Evolutionary conservation across 2,329 filamentous ascomycete genomes (phyloP).

Genomic region (Podosphaera xanthii): DNA sequence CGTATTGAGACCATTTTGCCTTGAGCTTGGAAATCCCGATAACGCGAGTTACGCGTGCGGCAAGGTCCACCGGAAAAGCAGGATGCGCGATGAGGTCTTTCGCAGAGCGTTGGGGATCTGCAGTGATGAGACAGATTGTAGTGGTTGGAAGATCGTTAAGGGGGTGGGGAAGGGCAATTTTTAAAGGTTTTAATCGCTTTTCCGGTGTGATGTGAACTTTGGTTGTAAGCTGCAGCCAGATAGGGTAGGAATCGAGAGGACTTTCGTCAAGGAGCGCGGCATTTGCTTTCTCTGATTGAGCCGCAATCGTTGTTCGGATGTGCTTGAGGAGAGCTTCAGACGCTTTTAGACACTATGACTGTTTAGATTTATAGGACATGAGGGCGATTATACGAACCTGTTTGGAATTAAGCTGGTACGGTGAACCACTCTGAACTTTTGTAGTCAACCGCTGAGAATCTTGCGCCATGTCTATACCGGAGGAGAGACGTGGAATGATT

Average conservation of each 20-base stretch:
- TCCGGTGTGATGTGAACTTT: slow-evolving; percentile 49
- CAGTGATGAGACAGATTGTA: slow-evolving; percentile 70
- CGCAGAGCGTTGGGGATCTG: slow-evolving; percentile 60
- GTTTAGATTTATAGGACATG: neutral
- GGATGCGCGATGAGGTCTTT: slow-evolving; percentile 67
- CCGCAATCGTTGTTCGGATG: slow-evolving; percentile 32
- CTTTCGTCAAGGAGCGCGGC: neutral
- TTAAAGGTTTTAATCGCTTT: slow-evolving; percentile 59
- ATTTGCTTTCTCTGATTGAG: slow-evolving; percentile 15
- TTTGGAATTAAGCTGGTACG: slow-evolving; percentile 15
- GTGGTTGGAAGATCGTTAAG: slow-evolving; percentile 42
- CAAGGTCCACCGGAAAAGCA: slow-evolving; percentile 43
- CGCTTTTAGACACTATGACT: slow-evolving; percentile 31
- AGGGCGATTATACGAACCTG: slow-evolving; percentile 11
- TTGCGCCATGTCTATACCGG: slow-evolving; percentile 10
- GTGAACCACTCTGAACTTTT: slow-evolving; percentile 16
- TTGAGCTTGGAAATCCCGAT: slow-evolving; percentile 73
- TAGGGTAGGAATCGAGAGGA: slow-evolving; percentile 22
- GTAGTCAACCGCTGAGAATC: slow-evolving; percentile 13
- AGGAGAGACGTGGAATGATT: too few species aligned
- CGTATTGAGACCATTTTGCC: slow-evolving; percentile 72
- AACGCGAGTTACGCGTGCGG: slow-evolving; percentile 47
- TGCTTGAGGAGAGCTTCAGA: slow-evolving; percentile 38
- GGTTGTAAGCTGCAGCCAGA: slow-evolving; percentile 40
- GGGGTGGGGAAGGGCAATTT: slow-evolving; percentile 56